Percentiles rank a stretch among this genome's conserved stretches.
phyloP scores from a whole-genome alignment of 1,284 basidiomycete genomes.

The Apiotrichum gracile region DNA sequence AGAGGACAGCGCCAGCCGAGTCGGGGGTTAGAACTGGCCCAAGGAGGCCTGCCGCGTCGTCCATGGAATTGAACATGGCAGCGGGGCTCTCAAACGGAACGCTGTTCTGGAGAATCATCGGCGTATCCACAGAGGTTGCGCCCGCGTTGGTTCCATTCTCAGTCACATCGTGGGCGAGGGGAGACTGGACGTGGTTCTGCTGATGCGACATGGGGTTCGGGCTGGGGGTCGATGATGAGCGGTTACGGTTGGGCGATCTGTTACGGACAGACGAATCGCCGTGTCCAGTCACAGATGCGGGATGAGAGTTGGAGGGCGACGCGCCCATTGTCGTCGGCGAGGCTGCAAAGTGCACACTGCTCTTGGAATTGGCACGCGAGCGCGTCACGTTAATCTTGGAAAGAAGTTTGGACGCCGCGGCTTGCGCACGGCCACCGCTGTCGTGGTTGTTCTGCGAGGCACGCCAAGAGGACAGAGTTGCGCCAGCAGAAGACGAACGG shows the following conservation, averaged over 20 bases:
- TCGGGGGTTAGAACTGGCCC: neutral
- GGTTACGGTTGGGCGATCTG: conserved; percentile 1
- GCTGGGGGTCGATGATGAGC: conserved; percentile 7
- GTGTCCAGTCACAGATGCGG: neutral
- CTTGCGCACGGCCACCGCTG: conserved; percentile 14
- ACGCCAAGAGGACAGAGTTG: conserved; percentile 17
- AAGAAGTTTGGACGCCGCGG: conserved; percentile 28
- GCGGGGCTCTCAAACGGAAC: neutral
- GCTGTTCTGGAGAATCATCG: neutral
- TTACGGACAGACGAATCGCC: too few species aligned
- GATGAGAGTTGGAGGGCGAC: neutral
- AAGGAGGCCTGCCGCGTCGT: neutral
- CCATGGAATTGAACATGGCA: neutral
- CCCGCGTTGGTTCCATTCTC: neutral
- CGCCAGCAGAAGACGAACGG: conserved; percentile 13
- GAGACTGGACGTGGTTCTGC: conserved; percentile 6
- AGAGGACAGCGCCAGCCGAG: too few species aligned
- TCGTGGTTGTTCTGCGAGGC: neutral
- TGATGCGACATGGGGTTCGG: neutral
- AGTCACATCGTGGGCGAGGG: neutral
- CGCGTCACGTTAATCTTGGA: conserved; percentile 28
- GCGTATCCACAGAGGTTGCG: neutral
- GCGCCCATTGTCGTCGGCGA: conserved; percentile 11
- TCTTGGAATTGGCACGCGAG: conserved; percentile 17
- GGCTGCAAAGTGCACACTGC: conserved; percentile 18